Base-by-base conservation (phyloP, 257 asterid species). In the Solanum chmielewskii region DNA sequence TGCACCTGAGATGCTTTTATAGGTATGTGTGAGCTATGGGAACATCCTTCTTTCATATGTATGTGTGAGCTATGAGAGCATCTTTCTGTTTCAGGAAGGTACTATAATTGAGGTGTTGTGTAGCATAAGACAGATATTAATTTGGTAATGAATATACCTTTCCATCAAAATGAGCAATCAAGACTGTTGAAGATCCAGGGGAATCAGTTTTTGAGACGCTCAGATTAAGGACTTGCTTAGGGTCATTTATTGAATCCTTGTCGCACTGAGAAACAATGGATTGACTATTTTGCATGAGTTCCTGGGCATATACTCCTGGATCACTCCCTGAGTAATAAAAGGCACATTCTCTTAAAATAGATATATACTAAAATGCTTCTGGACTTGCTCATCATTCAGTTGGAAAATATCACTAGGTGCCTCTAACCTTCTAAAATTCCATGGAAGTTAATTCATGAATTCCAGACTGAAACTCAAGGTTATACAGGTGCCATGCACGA, bases 231-330 rank as follows among this genome's bases (percentile, higher is more conserved):
- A 97, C 89, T 75, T 93, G 91, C 86, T 86, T 45, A 59, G 98
- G 98, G 76, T 82, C 86, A 82, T 89, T 88, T 80, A 88, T 60
- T 14, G 88, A 80, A 49, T 83, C 83, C 25, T 90, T 86, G 60
- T 83, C 86, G 87, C 89, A 45, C 87, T 89, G 90, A 21, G 94
- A 91, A 86, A 92, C 85, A 78, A 92, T 85, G 84, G 87, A 90
- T 87, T 91, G 91, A 76, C 96, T 94, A 47, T 85, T 93, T 86
- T 89, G 90, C 68, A 94, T 90, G 90, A 97, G 95, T 83, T 95
- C 97, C 42, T 86, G 91, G 87, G 99, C 96, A 90, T 91, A 97
- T 86, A 90, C 90, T 89, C 99, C 99, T 1, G 93, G 92, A 78
- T 82, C 87, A 75, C 90, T 90, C 89, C 98, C 99, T 97, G 92